A percentile compares a stretch with the other conserved stretches of the same genome.
Conservation (phyloP, 2,329 filamentous ascomycete genomes). For the Pezicula rhizophila region DNA sequence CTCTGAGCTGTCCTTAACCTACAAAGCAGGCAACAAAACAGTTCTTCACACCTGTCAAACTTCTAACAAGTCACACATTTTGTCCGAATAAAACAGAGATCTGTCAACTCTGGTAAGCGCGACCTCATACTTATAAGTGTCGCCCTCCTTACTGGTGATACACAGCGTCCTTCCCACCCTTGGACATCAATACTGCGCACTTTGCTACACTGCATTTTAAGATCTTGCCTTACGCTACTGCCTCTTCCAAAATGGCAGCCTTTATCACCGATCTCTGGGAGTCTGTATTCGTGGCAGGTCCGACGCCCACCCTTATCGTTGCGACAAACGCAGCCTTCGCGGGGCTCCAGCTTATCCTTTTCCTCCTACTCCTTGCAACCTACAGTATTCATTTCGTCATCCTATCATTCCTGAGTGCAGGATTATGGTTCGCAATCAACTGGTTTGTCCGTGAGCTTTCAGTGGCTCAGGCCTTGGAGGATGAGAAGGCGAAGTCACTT, state of each 20-base stretch:
- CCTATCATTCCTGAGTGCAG: constrained; percentile 71
- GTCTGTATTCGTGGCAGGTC: constrained; percentile 88
- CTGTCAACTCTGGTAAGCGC: too few species aligned
- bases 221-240: too few species aligned
- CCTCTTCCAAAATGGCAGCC: constrained; percentile 41
- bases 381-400: constrained; percentile 84
- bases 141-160: too few species aligned
- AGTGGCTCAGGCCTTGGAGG: constrained; percentile 38
- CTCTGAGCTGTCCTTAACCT: too few species aligned
- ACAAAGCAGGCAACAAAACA: too few species aligned
- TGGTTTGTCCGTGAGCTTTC: constrained; percentile 78
- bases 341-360: constrained; percentile 72
- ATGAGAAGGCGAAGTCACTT: constrained; percentile 31
- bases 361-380: constrained; percentile 71
- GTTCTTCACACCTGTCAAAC: too few species aligned
- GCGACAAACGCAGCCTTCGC: constrained; percentile 90
- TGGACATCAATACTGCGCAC: too few species aligned
- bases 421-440: constrained; percentile 91
- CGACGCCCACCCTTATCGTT: constrained; percentile 79
- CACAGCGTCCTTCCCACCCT: too few species aligned
- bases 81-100: too few species aligned
- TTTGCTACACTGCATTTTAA: neutral
- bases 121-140: too few species aligned
- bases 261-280: constrained; percentile 77
- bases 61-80: too few species aligned